A percentile compares a stretch with the other conserved stretches of the same genome.
Conservation (phyloP, 2,329 filamentous ascomycete species). For the Fusarium brachygibbosum region DNA sequence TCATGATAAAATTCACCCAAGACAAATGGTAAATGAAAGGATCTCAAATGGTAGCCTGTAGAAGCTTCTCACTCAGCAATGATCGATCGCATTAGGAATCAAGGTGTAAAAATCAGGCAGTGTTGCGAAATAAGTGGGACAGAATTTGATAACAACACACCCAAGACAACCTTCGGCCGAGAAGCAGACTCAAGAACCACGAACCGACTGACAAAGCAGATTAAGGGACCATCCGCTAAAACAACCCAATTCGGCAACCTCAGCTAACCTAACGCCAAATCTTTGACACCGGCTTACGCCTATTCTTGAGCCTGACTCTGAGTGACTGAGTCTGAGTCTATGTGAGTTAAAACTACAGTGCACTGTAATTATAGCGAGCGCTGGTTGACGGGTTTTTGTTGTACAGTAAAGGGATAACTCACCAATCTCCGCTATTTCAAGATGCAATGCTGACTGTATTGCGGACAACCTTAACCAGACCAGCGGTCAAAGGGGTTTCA, state of each 20-base stretch:
- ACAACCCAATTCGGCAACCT: constrained; percentile 24
- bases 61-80: constrained; percentile 41
- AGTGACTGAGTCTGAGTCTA: neutral
- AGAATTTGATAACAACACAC: constrained; percentile 18
- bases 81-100: constrained; percentile 42
- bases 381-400: constrained; percentile 22
- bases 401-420: neutral
- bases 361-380: constrained; percentile 8
- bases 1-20: neutral
- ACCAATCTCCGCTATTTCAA: constrained; percentile 39
- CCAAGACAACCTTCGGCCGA: constrained; percentile 32
- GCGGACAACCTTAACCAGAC: constrained; percentile 43
- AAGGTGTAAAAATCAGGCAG: constrained; percentile 25
- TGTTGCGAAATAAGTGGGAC: constrained; percentile 7
- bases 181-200: constrained; percentile 1
- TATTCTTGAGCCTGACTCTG: constrained; percentile 4
- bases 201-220: constrained; percentile 40
- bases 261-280: neutral
- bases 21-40: constrained; percentile 3
- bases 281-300: constrained; percentile 17
- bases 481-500: constrained; percentile 28
- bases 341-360: neutral
- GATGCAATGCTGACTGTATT: constrained; percentile 34
- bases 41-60: constrained; percentile 17
- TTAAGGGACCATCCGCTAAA: constrained; percentile 36